A percentile compares a stretch with the other conserved stretches of the same genome.
phyloP scores from a whole-genome alignment of 225 moss, liverwort and hornwort genomes.

The Physcomitrium patens region DNA sequence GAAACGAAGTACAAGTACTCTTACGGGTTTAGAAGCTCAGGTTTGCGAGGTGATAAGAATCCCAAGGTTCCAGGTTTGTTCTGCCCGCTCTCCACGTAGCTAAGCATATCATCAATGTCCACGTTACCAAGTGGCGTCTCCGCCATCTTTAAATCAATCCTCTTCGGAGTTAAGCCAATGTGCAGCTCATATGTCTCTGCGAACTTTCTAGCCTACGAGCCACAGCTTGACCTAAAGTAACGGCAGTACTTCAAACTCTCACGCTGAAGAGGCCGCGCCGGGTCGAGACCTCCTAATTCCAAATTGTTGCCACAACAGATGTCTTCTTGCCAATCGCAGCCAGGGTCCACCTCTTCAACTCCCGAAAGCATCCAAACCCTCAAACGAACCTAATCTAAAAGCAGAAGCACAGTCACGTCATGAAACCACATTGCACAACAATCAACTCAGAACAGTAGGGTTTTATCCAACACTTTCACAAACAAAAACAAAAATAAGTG shows the following conservation, averaged over 20 bases:
- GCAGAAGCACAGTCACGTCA: neutral
- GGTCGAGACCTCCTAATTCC: neutral
- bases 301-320: neutral
- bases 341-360: neutral
- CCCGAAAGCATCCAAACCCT: slow-evolving; percentile 19
- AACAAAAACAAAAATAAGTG: too few relatives aligned
- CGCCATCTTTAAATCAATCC: slow-evolving; percentile 34
- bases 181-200: slow-evolving; percentile 31
- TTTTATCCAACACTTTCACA: neutral
- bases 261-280: neutral
- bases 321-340: slow-evolving; percentile 1
- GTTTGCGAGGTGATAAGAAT: slow-evolving; percentile 41
- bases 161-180: slow-evolving; percentile 17
- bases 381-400: neutral
- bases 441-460: neutral
- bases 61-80: slow-evolving; percentile 33
- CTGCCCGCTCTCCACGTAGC: slow-evolving; percentile 56
- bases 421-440: slow-evolving; percentile 4
- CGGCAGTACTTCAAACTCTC: neutral
- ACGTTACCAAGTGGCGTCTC: slow-evolving; percentile 49
- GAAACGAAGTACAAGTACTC: neutral
- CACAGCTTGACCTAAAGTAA: slow-evolving; percentile 22
- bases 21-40: slow-evolving; percentile 44
- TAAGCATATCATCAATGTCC: slow-evolving; percentile 62
- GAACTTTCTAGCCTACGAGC: slow-evolving; percentile 1